phyloP scores from a whole-genome alignment of 1,139 yeast genomes.

The Geotrichum siamense region DNA sequence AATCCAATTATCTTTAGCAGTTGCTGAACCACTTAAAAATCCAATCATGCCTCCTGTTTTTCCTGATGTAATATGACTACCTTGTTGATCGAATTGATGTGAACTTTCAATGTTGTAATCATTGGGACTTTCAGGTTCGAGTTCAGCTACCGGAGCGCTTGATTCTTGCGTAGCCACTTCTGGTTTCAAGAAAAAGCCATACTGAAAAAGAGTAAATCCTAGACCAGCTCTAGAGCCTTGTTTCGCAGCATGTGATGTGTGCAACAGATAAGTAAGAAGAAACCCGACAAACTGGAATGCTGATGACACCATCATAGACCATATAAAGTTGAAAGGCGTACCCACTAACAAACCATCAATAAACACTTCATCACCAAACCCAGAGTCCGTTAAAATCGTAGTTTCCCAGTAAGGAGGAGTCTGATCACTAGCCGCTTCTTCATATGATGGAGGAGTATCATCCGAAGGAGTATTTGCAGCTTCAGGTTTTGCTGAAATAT shows the following conservation, averaged over 20 bases:
- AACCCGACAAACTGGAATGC: slow-evolving; percentile 94
- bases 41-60: slow-evolving; percentile 13
- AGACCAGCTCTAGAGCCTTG: slow-evolving; percentile 93
- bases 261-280: slow-evolving; percentile 78
- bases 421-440: slow-evolving; percentile 90
- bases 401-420: slow-evolving; percentile 98
- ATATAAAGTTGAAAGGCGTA: slow-evolving; percentile 70
- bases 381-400: slow-evolving; percentile 66
- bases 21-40: slow-evolving; percentile 4
- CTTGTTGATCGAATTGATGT: slow-evolving; percentile 22
- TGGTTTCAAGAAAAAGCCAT: slow-evolving; percentile 70
- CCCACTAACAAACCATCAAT: slow-evolving; percentile 98
- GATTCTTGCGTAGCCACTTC: slow-evolving; percentile 31
- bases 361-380: slow-evolving; percentile 77
- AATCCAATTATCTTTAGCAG: slow-evolving; percentile 23
- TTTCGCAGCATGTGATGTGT: slow-evolving; percentile 95
- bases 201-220: slow-evolving; percentile 74
- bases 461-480: slow-evolving; percentile 38
- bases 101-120: slow-evolving; percentile 32
- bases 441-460: slow-evolving; percentile 81
- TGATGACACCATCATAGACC: slow-evolving; percentile 84
- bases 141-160: slow-evolving; percentile 39
- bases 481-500: slow-evolving; percentile 68
- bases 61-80: slow-evolving; percentile 27
- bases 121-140: slow-evolving; percentile 36